Base-by-base conservation (phyloP, 192 early-diverging fungal species). In the Entomortierella beljakovae region DNA sequence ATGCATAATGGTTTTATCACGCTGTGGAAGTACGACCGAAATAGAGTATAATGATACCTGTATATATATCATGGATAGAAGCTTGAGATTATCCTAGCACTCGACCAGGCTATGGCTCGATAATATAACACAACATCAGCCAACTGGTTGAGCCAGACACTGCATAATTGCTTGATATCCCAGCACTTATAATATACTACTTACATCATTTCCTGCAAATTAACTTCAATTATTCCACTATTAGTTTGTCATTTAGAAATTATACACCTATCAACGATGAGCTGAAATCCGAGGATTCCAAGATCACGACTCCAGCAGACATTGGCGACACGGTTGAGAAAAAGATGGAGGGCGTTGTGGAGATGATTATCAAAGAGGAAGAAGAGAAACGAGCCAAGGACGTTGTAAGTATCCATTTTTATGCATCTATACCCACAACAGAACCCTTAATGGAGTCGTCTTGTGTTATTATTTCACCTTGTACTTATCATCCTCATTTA, bases 341-440 rank as follows among this genome's bases (percentile, higher is more conserved):
- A 18, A 84, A 85, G 59, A 87, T 83, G 43, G 76, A 86, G 22
- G 61, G 83, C 23, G 79, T 91, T 50, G 76, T 84, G 1, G 80
- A 83, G 50, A 81, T 85, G 58, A 83, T 85, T 16, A 68, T 87
- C 46, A 68, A 81, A 35, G 85, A 85, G 63, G 92, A 87, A 35
- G 83, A 85, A 13, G 81, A 65, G n/a, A 85, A 87, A 49, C 79
- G 84, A 15, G 84, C 82, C 20, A 84, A 87, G 66, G 90, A 92
- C 69, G 81, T 92, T 26, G 90, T 90, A 85, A 61, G 87, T 81
- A 22, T 10, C 2, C 9, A n/a, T 2, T 22, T 35, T 1, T 9
- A 13, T 18, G 46, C 18, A 13, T 28, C 13, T 70, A 23, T 7
- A 16, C 20, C 15, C 15, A 40, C 6, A 40, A 6, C 37, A 40